Conservation (phyloP, 495 filamentous ascomycete species). For the Penicillium arizonense region DNA sequence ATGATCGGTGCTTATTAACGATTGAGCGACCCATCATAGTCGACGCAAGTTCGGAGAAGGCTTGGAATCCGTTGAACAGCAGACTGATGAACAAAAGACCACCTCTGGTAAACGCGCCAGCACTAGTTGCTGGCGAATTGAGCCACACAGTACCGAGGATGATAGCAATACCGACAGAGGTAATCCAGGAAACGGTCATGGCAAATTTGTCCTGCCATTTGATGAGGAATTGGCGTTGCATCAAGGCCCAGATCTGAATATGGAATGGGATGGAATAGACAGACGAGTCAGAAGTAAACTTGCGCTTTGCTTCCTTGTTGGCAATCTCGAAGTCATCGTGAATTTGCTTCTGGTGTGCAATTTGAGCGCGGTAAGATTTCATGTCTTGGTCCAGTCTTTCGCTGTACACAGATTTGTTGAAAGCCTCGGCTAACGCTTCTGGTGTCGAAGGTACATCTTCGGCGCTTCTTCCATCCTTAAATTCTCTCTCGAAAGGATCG, state of each 20-base stretch:
- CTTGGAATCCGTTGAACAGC: constrained; percentile 78
- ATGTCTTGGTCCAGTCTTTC: constrained; percentile 63
- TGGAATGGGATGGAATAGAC: constrained; percentile 81
- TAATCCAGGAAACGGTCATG: constrained; percentile 72
- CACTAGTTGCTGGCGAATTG: constrained; percentile 60
- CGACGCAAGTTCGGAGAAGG: constrained; percentile 67
- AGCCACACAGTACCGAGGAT: constrained; percentile 78
- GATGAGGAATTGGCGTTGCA: constrained; percentile 78
- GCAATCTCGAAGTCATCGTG: constrained; percentile 77
- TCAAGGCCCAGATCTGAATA: constrained; percentile 76
- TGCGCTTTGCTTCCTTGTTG: constrained; percentile 72
- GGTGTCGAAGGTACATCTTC: constrained; percentile 66
- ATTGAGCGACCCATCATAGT: constrained; percentile 74
- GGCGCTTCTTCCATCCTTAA: constrained; percentile 58
- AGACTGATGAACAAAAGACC: constrained; percentile 74
- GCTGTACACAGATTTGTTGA: constrained; percentile 59
- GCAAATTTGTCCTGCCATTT: constrained; percentile 83
- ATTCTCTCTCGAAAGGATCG: constrained; percentile 78
- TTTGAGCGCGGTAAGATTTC: constrained; percentile 56
- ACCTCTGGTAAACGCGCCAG: constrained; percentile 73
- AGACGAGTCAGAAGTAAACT: constrained; percentile 61
- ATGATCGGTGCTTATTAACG: constrained; percentile 76
- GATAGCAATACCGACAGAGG: constrained; percentile 72
- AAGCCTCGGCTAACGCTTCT: constrained; percentile 63
- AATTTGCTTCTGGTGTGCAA: constrained; percentile 60